Base-by-base conservation (phyloP, 805 yeast species). In the Maudiozyma pseudohumilis region DNA sequence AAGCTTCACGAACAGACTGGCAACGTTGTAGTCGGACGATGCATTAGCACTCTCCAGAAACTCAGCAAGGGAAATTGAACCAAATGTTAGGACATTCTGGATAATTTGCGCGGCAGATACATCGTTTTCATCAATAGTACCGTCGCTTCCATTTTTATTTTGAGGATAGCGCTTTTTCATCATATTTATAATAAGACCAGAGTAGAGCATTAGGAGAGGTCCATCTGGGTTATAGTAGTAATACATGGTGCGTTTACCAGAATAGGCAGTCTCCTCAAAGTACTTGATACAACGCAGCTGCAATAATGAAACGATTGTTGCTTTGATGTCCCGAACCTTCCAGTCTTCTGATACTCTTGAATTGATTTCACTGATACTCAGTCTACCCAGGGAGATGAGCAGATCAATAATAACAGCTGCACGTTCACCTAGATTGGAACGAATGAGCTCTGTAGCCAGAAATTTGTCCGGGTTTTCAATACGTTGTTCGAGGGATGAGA, bases 241-340 rank as follows among this genome's bases (percentile, higher is more conserved):
- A 49, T 62, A 70, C 1, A 71, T 65, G 0, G 51, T 52, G 12
- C 55, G 44, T 13, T 53, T 56, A 15, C 55, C 55, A 6, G 51
- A 38, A 8, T 42, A 36, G 5, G 49, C 38, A 3, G 50, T 52
- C 21, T 75, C 81, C 13, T 61, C 61, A 75, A 87, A 77, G 50
- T 75, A 75, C 18, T 70, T 70, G 8, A 84, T 77, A 56, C 94
- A 81, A 41, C 82, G 74, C 44, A 85, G 65, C 59, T 89, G 96
- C 29, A 88, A 68, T 49, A 89, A 63, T 6, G 88, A 73, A 4
- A 84, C 94, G 30, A 89, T 64, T 0, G 82, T 67, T 24, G 79
- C 72, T 45, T 77, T 77, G 15, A 84, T 74, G 11, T 70, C 60
- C 11, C 70, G 56, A 0, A 64, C 37, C 1, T 79, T 70, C 34